These are phyloP conservation scores for Lipomyces mesembrius DNA, from an alignment of 805 yeast genomes.

Conservation along the genomic window DNA sequence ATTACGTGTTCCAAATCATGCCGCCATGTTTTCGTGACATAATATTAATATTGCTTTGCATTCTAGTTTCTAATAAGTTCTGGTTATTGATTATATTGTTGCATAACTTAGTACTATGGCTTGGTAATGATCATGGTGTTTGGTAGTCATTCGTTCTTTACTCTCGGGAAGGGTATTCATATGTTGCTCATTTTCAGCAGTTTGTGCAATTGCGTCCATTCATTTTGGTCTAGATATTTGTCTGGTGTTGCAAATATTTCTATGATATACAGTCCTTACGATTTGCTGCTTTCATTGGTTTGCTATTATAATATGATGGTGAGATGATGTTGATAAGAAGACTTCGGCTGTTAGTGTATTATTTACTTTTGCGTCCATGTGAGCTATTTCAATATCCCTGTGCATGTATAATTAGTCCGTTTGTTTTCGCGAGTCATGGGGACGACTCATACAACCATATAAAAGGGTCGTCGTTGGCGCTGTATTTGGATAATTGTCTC, in stretches of 20 bases:
- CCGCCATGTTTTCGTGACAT: background rate
- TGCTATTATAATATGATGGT: background rate
- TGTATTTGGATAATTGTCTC: too few species aligned
- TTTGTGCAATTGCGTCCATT: background rate
- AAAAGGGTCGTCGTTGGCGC: background rate
- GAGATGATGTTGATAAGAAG: background rate
- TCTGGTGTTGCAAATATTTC: background rate
- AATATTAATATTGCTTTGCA: background rate
- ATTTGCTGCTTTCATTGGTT: background rate
- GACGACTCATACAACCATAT: too few species aligned
- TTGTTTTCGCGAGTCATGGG: too few species aligned
- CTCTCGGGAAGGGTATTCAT: background rate
- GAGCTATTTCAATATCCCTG: background rate
- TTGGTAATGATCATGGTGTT: background rate
- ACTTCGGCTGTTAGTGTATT: background rate
- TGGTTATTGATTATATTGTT: background rate
- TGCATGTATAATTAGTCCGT: too few species aligned
- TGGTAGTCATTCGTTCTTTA: background rate
- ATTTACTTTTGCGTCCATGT: background rate
- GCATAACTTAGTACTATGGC: background rate
- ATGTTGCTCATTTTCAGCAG: background rate
- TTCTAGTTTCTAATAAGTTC: background rate
- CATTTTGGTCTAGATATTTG: slow-evolving; percentile 1
- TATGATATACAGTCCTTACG: background rate
- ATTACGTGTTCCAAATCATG: background rate